phyloP scores from a whole-genome alignment of 345 rosid species.

The Populus tremula region DNA sequence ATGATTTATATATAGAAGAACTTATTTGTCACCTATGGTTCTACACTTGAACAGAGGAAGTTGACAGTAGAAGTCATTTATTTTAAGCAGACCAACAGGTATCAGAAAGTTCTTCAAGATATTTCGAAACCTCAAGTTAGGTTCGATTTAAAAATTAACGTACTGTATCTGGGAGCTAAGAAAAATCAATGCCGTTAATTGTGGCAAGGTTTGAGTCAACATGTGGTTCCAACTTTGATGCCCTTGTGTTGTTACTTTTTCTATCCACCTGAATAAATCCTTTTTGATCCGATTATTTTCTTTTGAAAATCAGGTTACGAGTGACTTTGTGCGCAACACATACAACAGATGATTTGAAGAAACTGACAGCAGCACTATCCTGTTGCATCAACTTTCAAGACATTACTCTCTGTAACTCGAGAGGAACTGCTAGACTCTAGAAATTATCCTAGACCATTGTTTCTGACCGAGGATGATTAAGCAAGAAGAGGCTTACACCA shows the following conservation, averaged over 20 bases:
- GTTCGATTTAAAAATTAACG: not conserved
- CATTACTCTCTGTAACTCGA: slow-evolving; percentile 2
- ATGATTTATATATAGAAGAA: not conserved
- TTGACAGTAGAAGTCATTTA: not conserved
- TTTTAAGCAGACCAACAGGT: not conserved
- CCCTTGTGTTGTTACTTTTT: not conserved
- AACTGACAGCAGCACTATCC: slow-evolving; percentile 59
- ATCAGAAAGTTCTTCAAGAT: not conserved
- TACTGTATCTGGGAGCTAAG: not conserved
- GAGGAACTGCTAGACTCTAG: slow-evolving; percentile 27
- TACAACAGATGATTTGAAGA: slow-evolving; percentile 69
- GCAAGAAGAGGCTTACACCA: too few species aligned
- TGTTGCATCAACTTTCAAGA: slow-evolving; percentile 50
- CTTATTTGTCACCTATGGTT: not conserved
- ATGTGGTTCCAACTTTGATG: not conserved
- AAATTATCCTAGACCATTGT: not conserved
- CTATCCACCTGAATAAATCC: not conserved
- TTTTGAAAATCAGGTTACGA: slow-evolving; percentile 52
- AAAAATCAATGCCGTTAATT: not conserved
- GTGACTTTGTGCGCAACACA: slow-evolving; percentile 75
- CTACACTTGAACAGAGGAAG: not conserved
- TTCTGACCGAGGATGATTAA: not conserved
- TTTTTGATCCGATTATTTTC: not conserved
- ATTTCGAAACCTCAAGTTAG: not conserved
- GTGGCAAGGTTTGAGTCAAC: not conserved